Base-by-base conservation (phyloP, 2,329 filamentous ascomycete species). In the Clarireedia hainanense region DNA sequence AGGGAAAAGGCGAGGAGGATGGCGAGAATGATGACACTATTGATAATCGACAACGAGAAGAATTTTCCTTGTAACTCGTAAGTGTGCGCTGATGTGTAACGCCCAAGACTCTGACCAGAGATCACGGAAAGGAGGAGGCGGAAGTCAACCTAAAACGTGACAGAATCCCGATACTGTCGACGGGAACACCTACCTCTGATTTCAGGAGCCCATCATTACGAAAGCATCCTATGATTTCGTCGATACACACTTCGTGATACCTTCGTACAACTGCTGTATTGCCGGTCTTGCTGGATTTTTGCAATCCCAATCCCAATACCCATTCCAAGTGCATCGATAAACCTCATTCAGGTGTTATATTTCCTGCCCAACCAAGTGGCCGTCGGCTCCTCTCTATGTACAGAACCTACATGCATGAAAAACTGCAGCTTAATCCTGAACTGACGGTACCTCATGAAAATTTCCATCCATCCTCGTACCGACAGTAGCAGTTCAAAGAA, bases 341-440 rank as follows among this genome's bases (percentile, higher is more conserved):
- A 17, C 36, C 14, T 49, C 52, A 40, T 12, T 26, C 10, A 6
- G 20, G 20, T 20, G 42, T 2, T 2, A n/a, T n/a, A 14, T 30
- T 54, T 49, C 23, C 36, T 49, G 45, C 52, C 52, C 30, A 48
- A 40, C 36, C 39, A 40, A 49, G 48, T 47, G 37, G 36, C 17
- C 12, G 39, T 14, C 34, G 36, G 51, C 51, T 42, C 52, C 45
- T 49, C 52, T 49, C 37, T 49, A 27, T 49, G 37, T 42, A 42
- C 24, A n/a, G 45, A 54, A 49, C 36, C 52, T 54, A 48, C 45
- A 54, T 54, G 52, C 52, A 54, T 54, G 9, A 27, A 27, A 30
- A 49, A 43, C 34, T 42, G 52, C 36, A 43, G 17, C 34, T 45
- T 20, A 20, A 5, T 40, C 5, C 37, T 40, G 15, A 14, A 17